These are phyloP conservation scores for Epichloe brachyelytri DNA, from an alignment of 2,329 filamentous ascomycete genomes.

Conservation along the genomic window DNA sequence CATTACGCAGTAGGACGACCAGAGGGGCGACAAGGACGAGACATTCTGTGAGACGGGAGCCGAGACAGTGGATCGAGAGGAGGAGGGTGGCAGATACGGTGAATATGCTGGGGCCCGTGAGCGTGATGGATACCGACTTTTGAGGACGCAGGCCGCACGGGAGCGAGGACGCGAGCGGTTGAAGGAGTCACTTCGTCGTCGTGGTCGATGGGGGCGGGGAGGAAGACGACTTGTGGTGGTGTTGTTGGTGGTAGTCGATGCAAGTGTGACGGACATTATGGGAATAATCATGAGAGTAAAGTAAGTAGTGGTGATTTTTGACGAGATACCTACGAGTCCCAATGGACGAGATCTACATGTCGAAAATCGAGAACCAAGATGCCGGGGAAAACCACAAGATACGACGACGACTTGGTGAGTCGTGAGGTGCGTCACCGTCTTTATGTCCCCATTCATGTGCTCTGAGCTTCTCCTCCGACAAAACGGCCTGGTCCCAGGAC, in stretches of 20 bases:
- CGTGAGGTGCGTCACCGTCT: background rate
- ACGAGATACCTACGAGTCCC: background rate
- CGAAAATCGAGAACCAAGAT: background rate
- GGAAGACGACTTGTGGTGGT: background rate
- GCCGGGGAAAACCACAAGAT: background rate
- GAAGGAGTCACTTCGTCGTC: background rate
- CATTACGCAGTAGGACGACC: conserved; percentile 45
- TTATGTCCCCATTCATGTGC: background rate
- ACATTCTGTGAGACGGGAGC: conserved; percentile 33
- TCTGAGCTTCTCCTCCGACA: no score
- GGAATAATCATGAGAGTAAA: background rate
- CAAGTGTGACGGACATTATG: conserved; percentile 4
- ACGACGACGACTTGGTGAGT: background rate
- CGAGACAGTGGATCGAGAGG: conserved; percentile 37
- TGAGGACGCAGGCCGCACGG: conserved; percentile 24
- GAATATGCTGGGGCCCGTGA: conserved; percentile 37
- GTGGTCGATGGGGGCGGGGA: background rate
- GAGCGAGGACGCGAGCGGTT: background rate
- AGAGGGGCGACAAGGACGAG: conserved; percentile 37
- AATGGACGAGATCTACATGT: background rate
- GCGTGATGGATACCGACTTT: conserved; percentile 38
- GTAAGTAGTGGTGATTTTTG: background rate
- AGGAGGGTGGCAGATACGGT: conserved; percentile 32
- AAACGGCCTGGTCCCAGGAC: no score
- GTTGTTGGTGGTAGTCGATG: background rate